A percentile compares a stretch with the other conserved stretches of the same genome.
Conservation (phyloP, 768 basidiomycete species). For the Phlegmacium glaucopus region DNA sequence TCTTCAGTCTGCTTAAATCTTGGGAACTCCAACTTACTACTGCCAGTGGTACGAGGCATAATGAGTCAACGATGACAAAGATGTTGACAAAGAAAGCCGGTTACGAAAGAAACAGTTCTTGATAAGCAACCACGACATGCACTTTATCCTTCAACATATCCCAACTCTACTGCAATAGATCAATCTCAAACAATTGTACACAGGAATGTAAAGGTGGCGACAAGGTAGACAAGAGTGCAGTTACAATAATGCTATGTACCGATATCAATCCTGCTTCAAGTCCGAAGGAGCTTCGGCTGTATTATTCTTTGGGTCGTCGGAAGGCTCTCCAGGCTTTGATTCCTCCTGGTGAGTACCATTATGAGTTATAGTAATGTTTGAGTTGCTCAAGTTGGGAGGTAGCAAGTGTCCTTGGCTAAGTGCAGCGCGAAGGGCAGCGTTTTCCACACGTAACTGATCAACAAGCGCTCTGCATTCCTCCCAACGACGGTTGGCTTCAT, state of each 20-base stretch:
- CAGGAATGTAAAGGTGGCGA: slow-evolving; percentile 10
- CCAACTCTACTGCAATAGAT: slow-evolving; percentile 5
- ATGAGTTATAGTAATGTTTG: slow-evolving; percentile 11
- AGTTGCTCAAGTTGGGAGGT: slow-evolving; percentile 21
- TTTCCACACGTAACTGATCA: slow-evolving; percentile 85
- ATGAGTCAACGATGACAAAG: slow-evolving; percentile 33
- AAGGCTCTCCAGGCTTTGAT: slow-evolving; percentile 21
- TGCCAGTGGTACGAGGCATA: background rate
- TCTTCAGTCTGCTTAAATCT: too few relatives aligned
- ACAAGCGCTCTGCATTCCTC: slow-evolving; percentile 87
- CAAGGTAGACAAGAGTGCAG: slow-evolving; percentile 7
- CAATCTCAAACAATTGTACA: slow-evolving; percentile 9
- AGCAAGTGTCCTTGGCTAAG: slow-evolving; percentile 49
- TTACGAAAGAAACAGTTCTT: slow-evolving; percentile 27
- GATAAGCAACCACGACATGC: slow-evolving; percentile 27
- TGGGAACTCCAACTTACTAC: too few relatives aligned
- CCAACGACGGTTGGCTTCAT: slow-evolving; percentile 87
- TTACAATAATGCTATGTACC: background rate
- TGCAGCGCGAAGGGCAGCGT: slow-evolving; percentile 70
- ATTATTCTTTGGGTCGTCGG: slow-evolving; percentile 26
- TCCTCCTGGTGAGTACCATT: slow-evolving; percentile 28
- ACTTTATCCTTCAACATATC: slow-evolving; percentile 8
- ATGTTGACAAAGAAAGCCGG: slow-evolving; percentile 38
- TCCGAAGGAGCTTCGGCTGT: slow-evolving; percentile 17
- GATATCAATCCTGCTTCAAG: slow-evolving; percentile 15